phyloP scores from a whole-genome alignment of 805 yeast genomes.

The Saturnispora dispora region DNA sequence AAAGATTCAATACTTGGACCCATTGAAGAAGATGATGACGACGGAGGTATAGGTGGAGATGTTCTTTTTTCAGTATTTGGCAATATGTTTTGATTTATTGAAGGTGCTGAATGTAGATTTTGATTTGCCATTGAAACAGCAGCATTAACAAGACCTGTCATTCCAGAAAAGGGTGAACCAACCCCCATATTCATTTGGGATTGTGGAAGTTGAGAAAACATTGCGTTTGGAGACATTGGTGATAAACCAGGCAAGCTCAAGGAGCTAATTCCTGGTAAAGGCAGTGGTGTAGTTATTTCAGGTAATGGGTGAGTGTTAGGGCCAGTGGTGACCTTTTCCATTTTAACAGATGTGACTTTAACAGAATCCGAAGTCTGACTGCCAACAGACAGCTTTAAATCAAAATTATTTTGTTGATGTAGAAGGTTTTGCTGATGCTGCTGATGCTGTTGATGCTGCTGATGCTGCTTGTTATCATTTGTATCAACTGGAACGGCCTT shows the following conservation, averaged over 20 bases:
- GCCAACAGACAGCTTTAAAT: neutral
- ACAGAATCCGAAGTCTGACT: neutral
- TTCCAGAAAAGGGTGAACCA: constrained; percentile 3
- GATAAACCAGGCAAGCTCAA: neutral
- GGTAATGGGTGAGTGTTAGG: constrained; percentile 1
- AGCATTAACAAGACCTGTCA: constrained; percentile 7
- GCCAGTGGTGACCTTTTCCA: neutral
- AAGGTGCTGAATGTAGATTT: neutral
- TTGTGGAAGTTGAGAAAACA: constrained; percentile 10
- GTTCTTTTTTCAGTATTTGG: neutral
- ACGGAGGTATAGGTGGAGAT: neutral
- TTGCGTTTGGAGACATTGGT: constrained; percentile 12
- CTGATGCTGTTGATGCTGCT: neutral
- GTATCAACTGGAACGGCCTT: neutral
- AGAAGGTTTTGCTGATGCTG: neutral
- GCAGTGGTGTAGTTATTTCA: constrained; percentile 1
- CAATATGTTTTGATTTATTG: neutral
- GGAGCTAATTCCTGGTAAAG: constrained; percentile 3
- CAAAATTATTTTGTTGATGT: neutral
- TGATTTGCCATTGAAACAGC: constrained; percentile 9
- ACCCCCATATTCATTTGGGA: constrained; percentile 5
- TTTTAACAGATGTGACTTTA: constrained; percentile 1
- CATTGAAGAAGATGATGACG: neutral
- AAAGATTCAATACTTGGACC: neutral
- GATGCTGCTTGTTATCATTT: neutral